Conservation (phyloP, 2,329 filamentous ascomycete genomes). For the Hymenoscyphus occultus region DNA sequence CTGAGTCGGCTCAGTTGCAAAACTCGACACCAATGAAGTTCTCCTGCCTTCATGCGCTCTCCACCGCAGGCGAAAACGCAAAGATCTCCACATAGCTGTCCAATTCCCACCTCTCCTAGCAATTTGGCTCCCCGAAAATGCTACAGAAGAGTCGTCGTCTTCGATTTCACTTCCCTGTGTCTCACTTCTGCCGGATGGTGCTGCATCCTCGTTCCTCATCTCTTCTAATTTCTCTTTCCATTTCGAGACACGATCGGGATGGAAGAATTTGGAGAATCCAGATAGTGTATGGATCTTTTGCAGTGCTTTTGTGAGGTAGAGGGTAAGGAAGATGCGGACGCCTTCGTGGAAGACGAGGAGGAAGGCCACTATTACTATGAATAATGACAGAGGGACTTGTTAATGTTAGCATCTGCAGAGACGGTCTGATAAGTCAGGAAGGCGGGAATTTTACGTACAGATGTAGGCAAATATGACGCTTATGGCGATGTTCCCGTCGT, state of each 20-base stretch:
- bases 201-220: neutral
- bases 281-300: neutral
- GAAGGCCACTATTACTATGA: neutral
- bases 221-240: neutral
- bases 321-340: conserved; percentile 5
- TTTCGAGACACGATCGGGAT: conserved; percentile 1
- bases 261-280: neutral
- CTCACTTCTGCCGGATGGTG: neutral
- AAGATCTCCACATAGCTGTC: neutral
- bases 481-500: neutral
- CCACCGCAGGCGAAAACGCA: neutral
- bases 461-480: neutral
- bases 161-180: neutral
- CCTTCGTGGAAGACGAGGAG: conserved; percentile 5
- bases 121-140: neutral
- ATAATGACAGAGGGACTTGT: neutral
- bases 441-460: neutral
- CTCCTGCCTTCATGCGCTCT: neutral
- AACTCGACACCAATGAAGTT: neutral
- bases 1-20: neutral
- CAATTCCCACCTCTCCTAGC: neutral
- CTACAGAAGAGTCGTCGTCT: neutral
- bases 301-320: neutral
- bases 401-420: neutral
- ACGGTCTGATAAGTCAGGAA: no score